Percentiles rank a stretch among this genome's conserved stretches.
Conservation (phyloP, 805 yeast genomes). For the Metschnikowia cubensis region DNA sequence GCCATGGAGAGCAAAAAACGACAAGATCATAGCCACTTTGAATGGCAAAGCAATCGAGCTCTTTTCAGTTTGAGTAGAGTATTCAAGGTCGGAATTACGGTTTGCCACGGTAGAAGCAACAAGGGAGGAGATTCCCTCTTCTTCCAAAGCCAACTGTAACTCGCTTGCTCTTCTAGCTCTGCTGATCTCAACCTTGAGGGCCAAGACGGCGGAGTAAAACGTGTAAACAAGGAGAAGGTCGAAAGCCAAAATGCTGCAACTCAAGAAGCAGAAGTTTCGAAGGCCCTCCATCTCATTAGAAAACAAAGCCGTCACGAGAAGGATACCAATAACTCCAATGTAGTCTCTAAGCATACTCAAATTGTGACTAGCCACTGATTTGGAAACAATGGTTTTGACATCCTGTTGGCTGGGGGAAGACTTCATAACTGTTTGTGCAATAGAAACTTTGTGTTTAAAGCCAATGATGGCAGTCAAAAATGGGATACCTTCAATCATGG, state of each 20-base stretch:
- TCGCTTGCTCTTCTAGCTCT: constrained; percentile 78
- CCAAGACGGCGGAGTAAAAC: constrained; percentile 76
- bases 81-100: constrained; percentile 29
- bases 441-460: constrained; percentile 75
- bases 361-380: constrained; percentile 41
- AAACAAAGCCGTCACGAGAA: constrained; percentile 61
- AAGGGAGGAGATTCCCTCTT: constrained; percentile 77
- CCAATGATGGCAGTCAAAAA: constrained; percentile 90
- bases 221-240: constrained; percentile 75
- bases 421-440: constrained; percentile 57
- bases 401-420: constrained; percentile 35
- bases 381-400: constrained; percentile 40
- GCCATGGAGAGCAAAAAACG: constrained; percentile 59
- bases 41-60: constrained; percentile 44
- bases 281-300: constrained; percentile 69
- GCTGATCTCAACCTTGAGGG: constrained; percentile 84
- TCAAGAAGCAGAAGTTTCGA: constrained; percentile 73
- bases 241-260: constrained; percentile 62
- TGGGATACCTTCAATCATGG: constrained; percentile 87
- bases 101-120: constrained; percentile 71
- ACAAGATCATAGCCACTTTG: constrained; percentile 56
- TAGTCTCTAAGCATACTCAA: constrained; percentile 69
- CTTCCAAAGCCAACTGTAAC: constrained; percentile 78
- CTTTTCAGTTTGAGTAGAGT: constrained; percentile 22
- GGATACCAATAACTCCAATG: constrained; percentile 64